Conservation (phyloP, 1,284 basidiomycete genomes). For the Exobasidium cylindrosporum region DNA sequence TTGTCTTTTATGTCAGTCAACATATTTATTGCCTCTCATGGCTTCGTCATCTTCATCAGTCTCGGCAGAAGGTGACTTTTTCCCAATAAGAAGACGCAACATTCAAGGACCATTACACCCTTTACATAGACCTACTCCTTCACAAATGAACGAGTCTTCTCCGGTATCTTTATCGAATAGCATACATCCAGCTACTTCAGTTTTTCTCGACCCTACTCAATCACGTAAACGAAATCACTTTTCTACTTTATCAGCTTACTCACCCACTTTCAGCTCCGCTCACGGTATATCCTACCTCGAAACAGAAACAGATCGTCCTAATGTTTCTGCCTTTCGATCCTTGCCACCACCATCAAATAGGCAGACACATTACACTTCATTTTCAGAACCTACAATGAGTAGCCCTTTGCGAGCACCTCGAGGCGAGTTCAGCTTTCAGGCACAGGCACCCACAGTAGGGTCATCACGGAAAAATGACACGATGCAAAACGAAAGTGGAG, state of each 20-base stretch:
- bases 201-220: neutral
- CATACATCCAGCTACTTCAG: neutral
- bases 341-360: neutral
- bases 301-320: neutral
- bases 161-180: neutral
- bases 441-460: neutral
- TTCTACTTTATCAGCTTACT: neutral
- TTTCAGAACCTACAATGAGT: conserved; percentile 1
- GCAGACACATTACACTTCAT: neutral
- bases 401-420: neutral
- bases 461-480: neutral
- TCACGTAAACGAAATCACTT: neutral
- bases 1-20: no score
- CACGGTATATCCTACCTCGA: neutral
- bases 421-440: conserved; percentile 12
- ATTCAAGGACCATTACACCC: no score
- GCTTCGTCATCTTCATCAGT: no score
- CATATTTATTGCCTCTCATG: no score
- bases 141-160: neutral
- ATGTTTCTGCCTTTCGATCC: no score
- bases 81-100: no score
- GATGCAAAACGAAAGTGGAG: neutral
- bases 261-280: neutral
- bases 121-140: conserved; percentile 1
- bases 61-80: no score